These are phyloP conservation scores for Monosporozyma aquatica DNA, from an alignment of 805 yeast species.

Conservation along the genomic window DNA sequence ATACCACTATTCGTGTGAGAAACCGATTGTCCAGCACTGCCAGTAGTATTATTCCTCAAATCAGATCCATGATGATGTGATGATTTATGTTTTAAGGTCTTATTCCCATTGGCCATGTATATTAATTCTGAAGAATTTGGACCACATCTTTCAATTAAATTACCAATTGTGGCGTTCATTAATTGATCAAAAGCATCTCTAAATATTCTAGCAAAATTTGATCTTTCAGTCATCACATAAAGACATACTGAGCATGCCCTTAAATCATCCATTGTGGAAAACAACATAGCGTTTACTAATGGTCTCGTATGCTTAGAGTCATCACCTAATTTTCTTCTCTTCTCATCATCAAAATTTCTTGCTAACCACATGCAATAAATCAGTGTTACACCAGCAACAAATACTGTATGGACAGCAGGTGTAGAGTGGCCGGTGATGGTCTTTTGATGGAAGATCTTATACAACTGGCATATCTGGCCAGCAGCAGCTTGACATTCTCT, in stretches of 20 bases:
- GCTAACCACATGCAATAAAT: constrained; percentile 60
- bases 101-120: constrained; percentile 17
- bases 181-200: constrained; percentile 61
- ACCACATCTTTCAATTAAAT: constrained; percentile 53
- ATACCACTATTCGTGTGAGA: no score
- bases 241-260: constrained; percentile 57
- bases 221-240: constrained; percentile 58
- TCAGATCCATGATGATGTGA: neutral
- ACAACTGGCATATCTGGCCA: constrained; percentile 57
- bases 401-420: constrained; percentile 56
- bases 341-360: constrained; percentile 50
- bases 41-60: neutral
- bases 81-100: neutral
- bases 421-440: constrained; percentile 57
- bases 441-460: constrained; percentile 53
- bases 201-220: constrained; percentile 50
- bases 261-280: constrained; percentile 52
- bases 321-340: constrained; percentile 47
- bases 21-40: no score
- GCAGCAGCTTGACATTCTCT: constrained; percentile 65
- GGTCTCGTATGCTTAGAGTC: constrained; percentile 54
- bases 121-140: constrained; percentile 51
- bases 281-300: constrained; percentile 42
- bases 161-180: constrained; percentile 55
- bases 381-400: constrained; percentile 60